These are phyloP conservation scores for Globisporangium solare DNA, from an alignment of 352 stramenopile species.

Conservation along the genomic window DNA sequence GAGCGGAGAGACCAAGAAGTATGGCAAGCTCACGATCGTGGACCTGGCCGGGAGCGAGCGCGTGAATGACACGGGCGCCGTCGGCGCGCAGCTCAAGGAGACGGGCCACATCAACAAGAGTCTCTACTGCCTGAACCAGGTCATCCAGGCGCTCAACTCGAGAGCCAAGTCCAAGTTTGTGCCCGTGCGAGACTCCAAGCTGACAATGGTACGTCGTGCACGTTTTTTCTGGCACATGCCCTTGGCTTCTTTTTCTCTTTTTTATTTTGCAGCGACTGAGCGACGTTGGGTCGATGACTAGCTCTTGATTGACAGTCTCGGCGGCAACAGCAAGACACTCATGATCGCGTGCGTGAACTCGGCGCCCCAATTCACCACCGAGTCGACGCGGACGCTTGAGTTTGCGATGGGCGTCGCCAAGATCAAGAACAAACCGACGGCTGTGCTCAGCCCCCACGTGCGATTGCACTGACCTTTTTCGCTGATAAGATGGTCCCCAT, in stretches of 20 bases:
- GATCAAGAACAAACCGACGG: slow-evolving; percentile 71
- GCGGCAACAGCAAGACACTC: slow-evolving; percentile 70
- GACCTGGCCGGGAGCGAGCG: slow-evolving; percentile 70
- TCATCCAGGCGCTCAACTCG: slow-evolving; percentile 68
- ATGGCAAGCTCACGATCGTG: slow-evolving; percentile 75
- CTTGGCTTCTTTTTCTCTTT: too few relatives aligned
- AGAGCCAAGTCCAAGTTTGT: slow-evolving; percentile 54
- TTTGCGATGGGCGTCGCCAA: slow-evolving; percentile 79
- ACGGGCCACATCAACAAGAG: slow-evolving; percentile 80
- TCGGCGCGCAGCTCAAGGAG: slow-evolving; percentile 62
- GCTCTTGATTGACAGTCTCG: slow-evolving; percentile 67
- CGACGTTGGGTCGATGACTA: slow-evolving; percentile 6
- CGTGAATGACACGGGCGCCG: slow-evolving; percentile 51
- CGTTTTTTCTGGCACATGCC: background rate
- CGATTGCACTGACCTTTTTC: background rate
- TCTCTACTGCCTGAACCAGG: slow-evolving; percentile 68
- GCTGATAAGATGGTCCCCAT: background rate
- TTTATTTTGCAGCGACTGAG: too few relatives aligned
- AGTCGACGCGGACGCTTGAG: slow-evolving; percentile 65
- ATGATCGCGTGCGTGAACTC: slow-evolving; percentile 78
- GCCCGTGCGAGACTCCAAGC: slow-evolving; percentile 65
- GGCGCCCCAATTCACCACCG: slow-evolving; percentile 44
- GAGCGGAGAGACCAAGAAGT: slow-evolving; percentile 33
- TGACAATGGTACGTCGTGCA: slow-evolving; percentile 41
- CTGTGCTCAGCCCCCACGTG: slow-evolving; percentile 61